Evolutionary conservation across 2,329 filamentous ascomycete genomes (phyloP), one percentile per base, ranked within the genome.

Genomic region (Cladosporium sp.): DNA sequence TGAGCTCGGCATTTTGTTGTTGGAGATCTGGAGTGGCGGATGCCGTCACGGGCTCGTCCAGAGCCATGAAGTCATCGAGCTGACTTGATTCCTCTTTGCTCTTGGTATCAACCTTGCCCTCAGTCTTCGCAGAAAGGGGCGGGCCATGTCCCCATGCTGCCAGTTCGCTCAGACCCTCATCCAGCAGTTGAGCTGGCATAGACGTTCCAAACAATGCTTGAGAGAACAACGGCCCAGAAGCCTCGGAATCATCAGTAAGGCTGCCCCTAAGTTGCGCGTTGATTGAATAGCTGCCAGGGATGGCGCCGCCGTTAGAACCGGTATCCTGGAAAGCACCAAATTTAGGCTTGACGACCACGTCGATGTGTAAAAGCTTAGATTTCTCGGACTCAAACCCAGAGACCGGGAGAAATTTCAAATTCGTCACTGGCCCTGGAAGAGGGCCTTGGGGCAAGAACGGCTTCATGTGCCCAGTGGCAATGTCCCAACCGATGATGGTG

Each of bases 341-440:
- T 55, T 83, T 84, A n/a, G 92, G 92, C 72, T 96, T 96, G 54
- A 92, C 77, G 19, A 96, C 78, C 1, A 77, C 79, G 45, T 75
- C 72, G 18, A 80, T 69, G 13, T 79, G 74, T 58, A 80, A 76
- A 2, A 78, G 63, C 58, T 64, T 57, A 17, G 56, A 47, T 19
- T 47, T 42, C n/a, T 51, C 56, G 64, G 61, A 56, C 22, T 70
- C 66, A 60, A 76, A 75, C 53, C 72, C 71, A 67, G 69, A 75
- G 0, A 88, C 83, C 8, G 83, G 78, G 22, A 89, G 73, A 68
- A 93, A 87, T n/a, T 77, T 66, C 19, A 97, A 63, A 59, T 95
- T 96, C 9, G 88, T 93, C 29, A 96, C 83, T 15, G 89, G 83
- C 3, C 89, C 86, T 48, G 89, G 89, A 51, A 95, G 78, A 52